These are phyloP conservation scores for Xylaria sp. DNA, from an alignment of 2,329 filamentous ascomycete species.

Conservation along the genomic window DNA sequence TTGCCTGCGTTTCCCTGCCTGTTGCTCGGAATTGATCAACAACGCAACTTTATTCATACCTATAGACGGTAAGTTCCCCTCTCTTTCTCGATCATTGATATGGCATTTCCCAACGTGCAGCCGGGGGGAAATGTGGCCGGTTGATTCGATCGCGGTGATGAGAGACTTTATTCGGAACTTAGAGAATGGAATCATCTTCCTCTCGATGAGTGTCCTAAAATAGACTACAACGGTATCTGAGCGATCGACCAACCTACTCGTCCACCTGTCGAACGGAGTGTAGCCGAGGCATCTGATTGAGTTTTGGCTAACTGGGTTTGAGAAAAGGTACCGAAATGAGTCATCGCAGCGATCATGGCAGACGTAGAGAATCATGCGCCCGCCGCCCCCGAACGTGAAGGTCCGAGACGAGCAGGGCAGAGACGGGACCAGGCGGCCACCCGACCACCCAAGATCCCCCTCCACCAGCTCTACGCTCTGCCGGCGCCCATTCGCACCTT, in stretches of 20 bases:
- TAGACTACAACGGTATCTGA: conserved; percentile 99
- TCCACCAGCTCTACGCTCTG: conserved; percentile 81
- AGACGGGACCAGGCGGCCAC: conserved; percentile 17
- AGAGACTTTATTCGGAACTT: conserved; percentile 66
- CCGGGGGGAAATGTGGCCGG: background rate
- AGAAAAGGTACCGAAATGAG: conserved; percentile 59
- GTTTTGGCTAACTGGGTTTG: conserved; percentile 8
- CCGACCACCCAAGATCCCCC: conserved; percentile 49
- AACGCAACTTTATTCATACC: conserved; percentile 9
- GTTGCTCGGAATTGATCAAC: background rate
- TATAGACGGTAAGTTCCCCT: conserved; percentile 34
- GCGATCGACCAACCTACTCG: conserved; percentile 53
- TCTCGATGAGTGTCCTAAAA: conserved; percentile 73
- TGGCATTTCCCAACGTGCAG: background rate
- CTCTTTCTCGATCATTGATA: background rate
- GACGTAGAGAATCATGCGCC: conserved; percentile 43
- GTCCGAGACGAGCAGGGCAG: background rate
- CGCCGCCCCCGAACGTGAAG: conserved; percentile 36
- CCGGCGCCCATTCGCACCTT: conserved; percentile 84
- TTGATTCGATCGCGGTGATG: conserved; percentile 66
- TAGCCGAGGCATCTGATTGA: background rate
- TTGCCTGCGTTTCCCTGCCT: background rate
- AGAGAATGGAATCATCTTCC: conserved; percentile 63
- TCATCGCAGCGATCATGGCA: conserved; percentile 47
- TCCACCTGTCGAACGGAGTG: background rate